Percentiles rank a stretch among this genome's conserved stretches.
phyloP scores from a whole-genome alignment of 1,284 basidiomycete genomes.

The Trichosporon asahii region DNA sequence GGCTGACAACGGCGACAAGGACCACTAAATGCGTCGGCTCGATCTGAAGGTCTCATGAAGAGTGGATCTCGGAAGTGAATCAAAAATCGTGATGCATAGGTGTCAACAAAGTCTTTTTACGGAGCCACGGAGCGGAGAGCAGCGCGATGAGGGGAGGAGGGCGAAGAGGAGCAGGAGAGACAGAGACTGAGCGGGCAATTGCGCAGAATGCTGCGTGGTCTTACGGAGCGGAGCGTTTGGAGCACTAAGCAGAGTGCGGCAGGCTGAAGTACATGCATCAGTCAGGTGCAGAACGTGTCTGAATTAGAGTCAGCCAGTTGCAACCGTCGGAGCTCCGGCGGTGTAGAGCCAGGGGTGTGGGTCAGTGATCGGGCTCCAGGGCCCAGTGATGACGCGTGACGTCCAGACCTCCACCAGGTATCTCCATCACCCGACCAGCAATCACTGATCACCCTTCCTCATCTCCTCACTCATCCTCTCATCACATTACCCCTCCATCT shows the following conservation, averaged over 20 bases:
- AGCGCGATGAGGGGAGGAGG: neutral
- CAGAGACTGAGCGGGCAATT: no score
- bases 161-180: neutral
- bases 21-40: neutral
- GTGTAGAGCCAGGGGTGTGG: no score
- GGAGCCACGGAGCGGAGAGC: no score
- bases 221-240: no score
- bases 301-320: no score
- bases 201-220: no score
- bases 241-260: no score
- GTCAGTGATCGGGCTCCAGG: neutral
- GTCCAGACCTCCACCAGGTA: neutral
- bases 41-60: neutral
- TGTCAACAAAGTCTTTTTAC: neutral
- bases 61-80: neutral
- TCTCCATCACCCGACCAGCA: neutral
- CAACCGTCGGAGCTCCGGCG: neutral
- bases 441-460: neutral
- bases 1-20: slow-evolving; percentile 14
- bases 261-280: no score
- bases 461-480: neutral
- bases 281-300: no score
- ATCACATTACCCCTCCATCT: neutral
- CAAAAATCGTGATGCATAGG: neutral
- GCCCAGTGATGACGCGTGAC: neutral